Evolutionary conservation across 1,139 yeast species (phyloP), one percentile per base, ranked within the genome.

Genomic region (Hansenula anomala): DNA sequence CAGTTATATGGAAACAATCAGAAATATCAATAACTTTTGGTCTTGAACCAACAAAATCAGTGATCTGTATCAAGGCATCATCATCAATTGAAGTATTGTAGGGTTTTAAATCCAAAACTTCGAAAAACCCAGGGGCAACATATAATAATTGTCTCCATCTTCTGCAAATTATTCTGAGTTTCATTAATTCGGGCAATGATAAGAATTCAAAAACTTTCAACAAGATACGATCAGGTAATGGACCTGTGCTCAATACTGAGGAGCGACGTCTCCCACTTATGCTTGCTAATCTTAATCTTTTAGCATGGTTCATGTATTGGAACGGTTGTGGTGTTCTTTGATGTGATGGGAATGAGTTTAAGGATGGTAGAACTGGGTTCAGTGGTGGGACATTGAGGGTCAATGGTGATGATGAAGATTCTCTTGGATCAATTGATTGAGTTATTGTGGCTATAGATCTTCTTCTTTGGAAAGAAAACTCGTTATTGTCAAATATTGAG

Each of bases 1-100:
- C 90, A 0, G 89, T 81, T 10, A 84, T 67, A 54, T 84, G 90
- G 61, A 79, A 83, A 55, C 94, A 84, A 56, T 80, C 78, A 17
- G 88, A 78, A 17, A 84, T 71, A 51, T 83, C 75, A 36, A 84
- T 77, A 14, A 58, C 44, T 43, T 65, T 66, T 0, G 90, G 89
- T 38, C 92, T 66, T 2, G 80, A 64, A 0, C 90, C 90, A 8
- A 78, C 89, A 59, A 83, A 80, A 49, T 79, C 75, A 1, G 85
- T 76, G 35, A 84, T 80, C 34, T 72, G 66, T 12, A 71, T 67
- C 37, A 83, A 61, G 0, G 78, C 72, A 13, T 64, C 57, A 57
- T 84, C 90, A 49, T 75, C 72, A 22, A 84, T 67, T 2, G 71
- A 59, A 4, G 81, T 77, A 52, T 77, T 79, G 73, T 79, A 82